These are phyloP conservation scores for Gaertneriomyces semiglobifer DNA, from an alignment of 192 early-diverging fungal species.

Conservation along the genomic window DNA sequence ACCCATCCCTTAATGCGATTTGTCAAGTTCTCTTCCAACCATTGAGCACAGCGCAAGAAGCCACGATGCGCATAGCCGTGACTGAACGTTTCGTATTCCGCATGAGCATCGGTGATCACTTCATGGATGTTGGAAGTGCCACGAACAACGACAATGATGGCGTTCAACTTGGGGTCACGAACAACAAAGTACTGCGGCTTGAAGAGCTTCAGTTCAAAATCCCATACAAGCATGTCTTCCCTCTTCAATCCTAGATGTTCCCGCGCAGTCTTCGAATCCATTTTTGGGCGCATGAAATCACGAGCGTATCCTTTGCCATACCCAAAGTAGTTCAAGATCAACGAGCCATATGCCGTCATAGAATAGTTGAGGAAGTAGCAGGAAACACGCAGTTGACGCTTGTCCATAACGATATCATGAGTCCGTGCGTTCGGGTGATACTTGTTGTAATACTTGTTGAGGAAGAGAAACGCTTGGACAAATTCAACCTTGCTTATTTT, in stretches of 20 bases:
- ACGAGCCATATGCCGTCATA: constrained; percentile 34
- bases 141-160: constrained; percentile 39
- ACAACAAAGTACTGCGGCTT: constrained; percentile 40
- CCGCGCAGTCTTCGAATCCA: constrained; percentile 38
- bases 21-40: constrained; percentile 35
- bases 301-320: constrained; percentile 36
- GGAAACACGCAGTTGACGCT: constrained; percentile 29
- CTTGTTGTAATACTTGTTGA: constrained; percentile 25
- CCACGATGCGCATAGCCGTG: constrained; percentile 41
- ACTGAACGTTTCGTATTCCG: constrained; percentile 42
- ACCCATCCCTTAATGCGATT: constrained; percentile 40
- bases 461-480: constrained; percentile 15
- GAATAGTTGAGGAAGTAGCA: constrained; percentile 41
- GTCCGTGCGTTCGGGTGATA: constrained; percentile 28
- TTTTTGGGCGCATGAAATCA: constrained; percentile 25
- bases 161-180: constrained; percentile 35
- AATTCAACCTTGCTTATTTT: constrained; percentile 34
- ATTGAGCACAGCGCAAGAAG: constrained; percentile 39
- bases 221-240: constrained; percentile 41
- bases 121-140: constrained; percentile 42
- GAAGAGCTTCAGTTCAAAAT: constrained; percentile 36
- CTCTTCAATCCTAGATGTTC: constrained; percentile 36
- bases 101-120: constrained; percentile 37
- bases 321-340: constrained; percentile 39
- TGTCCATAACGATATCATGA: constrained; percentile 35